These are phyloP conservation scores for Starmera caribaea DNA, from an alignment of 805 yeast genomes.

Conservation along the genomic window DNA sequence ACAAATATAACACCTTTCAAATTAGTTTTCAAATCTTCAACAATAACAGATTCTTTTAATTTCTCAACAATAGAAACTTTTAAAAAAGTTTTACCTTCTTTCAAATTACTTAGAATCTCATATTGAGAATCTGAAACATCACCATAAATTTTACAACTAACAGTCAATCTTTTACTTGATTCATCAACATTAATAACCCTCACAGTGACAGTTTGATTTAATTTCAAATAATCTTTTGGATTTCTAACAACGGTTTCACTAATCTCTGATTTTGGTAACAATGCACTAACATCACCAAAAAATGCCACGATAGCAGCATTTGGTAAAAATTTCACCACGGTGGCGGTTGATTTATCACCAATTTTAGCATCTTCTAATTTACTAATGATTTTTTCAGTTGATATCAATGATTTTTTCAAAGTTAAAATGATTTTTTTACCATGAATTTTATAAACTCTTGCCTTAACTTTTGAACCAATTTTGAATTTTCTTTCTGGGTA, in stretches of 20 bases:
- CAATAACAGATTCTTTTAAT: constrained; percentile 60
- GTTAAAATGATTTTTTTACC: constrained; percentile 45
- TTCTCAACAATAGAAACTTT: constrained; percentile 60
- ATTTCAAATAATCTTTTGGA: constrained; percentile 67
- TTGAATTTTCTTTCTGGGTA: constrained; percentile 92
- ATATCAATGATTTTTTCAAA: constrained; percentile 75
- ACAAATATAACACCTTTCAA: constrained; percentile 63
- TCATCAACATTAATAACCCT: constrained; percentile 50
- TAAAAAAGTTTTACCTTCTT: constrained; percentile 54
- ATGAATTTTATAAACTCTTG: constrained; percentile 48
- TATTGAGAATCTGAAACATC: constrained; percentile 38
- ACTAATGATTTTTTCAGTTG: constrained; percentile 28
- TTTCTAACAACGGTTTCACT: constrained; percentile 77
- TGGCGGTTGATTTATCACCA: constrained; percentile 53
- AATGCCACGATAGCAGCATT: constrained; percentile 80
- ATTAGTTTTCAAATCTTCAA: constrained; percentile 39
- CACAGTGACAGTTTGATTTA: constrained; percentile 79
- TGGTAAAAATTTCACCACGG: constrained; percentile 60
- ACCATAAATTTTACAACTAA: constrained; percentile 63
- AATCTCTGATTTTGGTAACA: constrained; percentile 79
- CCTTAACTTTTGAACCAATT: constrained; percentile 72
- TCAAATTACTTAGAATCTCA: constrained; percentile 34
- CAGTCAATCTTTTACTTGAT: constrained; percentile 46
- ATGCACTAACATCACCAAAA: constrained; percentile 71
- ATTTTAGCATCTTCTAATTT: constrained; percentile 45